Base-by-base conservation (phyloP, 2,329 filamentous ascomycete genomes). In the Trichophyton rubrum region DNA sequence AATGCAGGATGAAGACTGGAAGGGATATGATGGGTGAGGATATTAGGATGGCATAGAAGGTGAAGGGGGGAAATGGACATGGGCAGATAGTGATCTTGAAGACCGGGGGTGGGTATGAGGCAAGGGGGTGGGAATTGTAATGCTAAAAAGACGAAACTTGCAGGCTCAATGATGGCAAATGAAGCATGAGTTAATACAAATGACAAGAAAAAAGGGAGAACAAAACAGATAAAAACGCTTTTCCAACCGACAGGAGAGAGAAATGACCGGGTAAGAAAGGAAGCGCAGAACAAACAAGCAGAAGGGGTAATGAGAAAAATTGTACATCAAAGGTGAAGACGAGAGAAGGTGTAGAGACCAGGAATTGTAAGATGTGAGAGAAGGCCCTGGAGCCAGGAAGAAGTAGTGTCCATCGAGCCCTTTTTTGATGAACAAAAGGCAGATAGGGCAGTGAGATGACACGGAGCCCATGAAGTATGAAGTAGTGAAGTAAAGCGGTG, bases 191-290 rank as follows among this genome's bases (percentile, higher is more conserved):
- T 41, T 43, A 53, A 61, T 24, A 57, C 59, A 56, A 27, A 33
- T 35, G 38, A 35, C 35, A 56, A 53, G 60, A 58, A 57, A 57
- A 60, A 60, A 30, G 6, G 6, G 22, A 57, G 11, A 41, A 53
- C 20, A 56, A 51, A 33, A 45, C 9, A 33, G 33, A 58, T 58
- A 40, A 55, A 45, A 20, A 56, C 43, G 57, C 57, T 57, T 62
- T 45, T 62, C 57, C 60, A 61, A 51, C 38, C 56, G 24, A 45
- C 58, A 60, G 15, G n/a, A 41, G 22, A 38, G 27, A 13, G 27
- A 33, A 22, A 53, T 43, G 41, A 59, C 57, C 47, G 35, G 57
- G 24, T 24, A 30, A 49, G 20, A 59, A 49, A 41, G 27, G 20
- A 8, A 17, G 35, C 6, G 51, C 27, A 35, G 40, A 43, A 57